Conservation (phyloP, 2,329 filamentous ascomycete species). For the Nemania sp. region DNA sequence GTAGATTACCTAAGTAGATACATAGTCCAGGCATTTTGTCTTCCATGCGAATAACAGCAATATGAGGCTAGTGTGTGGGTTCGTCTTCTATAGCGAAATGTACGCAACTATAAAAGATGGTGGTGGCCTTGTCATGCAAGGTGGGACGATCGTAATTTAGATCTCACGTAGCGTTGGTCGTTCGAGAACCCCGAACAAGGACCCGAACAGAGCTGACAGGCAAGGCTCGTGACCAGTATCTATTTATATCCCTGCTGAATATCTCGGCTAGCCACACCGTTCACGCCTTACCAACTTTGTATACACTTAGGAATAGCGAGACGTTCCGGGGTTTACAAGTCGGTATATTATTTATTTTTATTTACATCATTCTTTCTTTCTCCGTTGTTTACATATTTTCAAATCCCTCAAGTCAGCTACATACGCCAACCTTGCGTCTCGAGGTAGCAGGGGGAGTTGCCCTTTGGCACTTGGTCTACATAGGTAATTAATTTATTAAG, state of each 20-base stretch:
- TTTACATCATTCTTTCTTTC: too few species aligned
- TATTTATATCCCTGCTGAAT: slow-evolving; percentile 30
- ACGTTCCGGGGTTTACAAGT: neutral
- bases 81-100: neutral
- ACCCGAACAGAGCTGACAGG: slow-evolving; percentile 26
- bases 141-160: slow-evolving; percentile 30
- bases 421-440: too few species aligned
- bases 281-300: neutral
- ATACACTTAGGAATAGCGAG: neutral
- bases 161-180: slow-evolving; percentile 4
- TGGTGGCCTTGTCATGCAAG: slow-evolving; percentile 22
- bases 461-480: too few species aligned
- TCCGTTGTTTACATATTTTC: too few species aligned
- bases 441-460: too few species aligned
- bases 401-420: too few species aligned
- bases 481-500: too few species aligned
- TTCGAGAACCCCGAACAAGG: neutral
- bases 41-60: neutral
- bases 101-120: neutral
- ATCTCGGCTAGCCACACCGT: neutral
- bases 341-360: too few species aligned
- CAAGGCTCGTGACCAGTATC: slow-evolving; percentile 18
- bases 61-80: neutral
- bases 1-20: neutral
- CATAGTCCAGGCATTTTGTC: neutral